These are phyloP conservation scores for Arxiozyma heterogenica DNA, from an alignment of 1,139 yeast genomes.

Conservation along the genomic window DNA sequence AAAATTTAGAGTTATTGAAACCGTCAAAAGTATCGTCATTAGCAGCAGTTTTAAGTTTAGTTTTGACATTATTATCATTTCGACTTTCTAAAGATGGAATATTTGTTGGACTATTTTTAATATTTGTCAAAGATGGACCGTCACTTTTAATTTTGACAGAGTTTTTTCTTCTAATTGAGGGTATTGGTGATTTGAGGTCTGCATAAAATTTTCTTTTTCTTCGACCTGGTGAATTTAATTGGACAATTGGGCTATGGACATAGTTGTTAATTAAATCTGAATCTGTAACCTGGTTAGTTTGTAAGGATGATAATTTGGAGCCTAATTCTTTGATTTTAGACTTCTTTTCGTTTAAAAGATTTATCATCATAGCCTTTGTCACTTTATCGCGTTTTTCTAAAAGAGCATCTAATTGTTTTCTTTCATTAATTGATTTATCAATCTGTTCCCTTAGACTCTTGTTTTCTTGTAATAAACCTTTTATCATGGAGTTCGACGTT, in stretches of 20 bases:
- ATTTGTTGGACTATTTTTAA: background rate
- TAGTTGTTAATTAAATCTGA: slow-evolving; percentile 15
- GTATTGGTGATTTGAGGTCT: background rate
- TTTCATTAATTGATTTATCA: slow-evolving; percentile 8
- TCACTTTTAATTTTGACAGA: background rate
- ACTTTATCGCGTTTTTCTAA: slow-evolving; percentile 17
- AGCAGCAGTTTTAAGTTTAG: background rate
- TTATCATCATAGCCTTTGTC: slow-evolving; percentile 16
- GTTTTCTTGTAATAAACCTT: background rate
- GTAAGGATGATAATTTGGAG: slow-evolving; percentile 6
- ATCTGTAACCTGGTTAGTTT: slow-evolving; percentile 10
- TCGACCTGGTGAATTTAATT: slow-evolving; percentile 24
- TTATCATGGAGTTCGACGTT: slow-evolving; percentile 10
- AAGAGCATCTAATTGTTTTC: slow-evolving; percentile 9
- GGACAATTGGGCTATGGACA: slow-evolving; percentile 14
- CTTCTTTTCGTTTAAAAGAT: slow-evolving; percentile 24
- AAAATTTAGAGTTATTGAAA: slow-evolving; percentile 11
- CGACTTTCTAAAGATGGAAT: background rate
- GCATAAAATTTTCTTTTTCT: slow-evolving; percentile 7
- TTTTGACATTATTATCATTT: background rate
- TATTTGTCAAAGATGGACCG: background rate
- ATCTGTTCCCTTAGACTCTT: slow-evolving; percentile 3
- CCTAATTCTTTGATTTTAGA: slow-evolving; percentile 17
- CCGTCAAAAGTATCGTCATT: slow-evolving; percentile 6
- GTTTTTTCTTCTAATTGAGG: slow-evolving; percentile 2